Conservation (phyloP, 495 filamentous ascomycete genomes). For the Penicillium simplicissimum region DNA sequence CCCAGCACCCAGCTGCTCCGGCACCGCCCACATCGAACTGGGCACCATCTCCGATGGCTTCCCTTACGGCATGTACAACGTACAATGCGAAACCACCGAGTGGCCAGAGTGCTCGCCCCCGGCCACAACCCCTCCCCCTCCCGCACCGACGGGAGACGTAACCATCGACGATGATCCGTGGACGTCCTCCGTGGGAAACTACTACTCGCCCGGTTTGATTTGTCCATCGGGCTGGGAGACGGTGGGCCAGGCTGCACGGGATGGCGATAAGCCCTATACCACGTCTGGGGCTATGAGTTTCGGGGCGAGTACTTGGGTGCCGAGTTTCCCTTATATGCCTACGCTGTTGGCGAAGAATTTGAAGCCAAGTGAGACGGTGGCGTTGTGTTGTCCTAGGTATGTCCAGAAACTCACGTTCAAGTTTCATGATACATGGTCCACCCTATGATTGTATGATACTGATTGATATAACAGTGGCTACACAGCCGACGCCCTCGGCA, state of each 20-base stretch:
- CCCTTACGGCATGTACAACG: background rate
- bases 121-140: background rate
- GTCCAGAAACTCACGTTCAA: background rate
- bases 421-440: background rate
- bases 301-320: background rate
- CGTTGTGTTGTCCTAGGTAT: slow-evolving; percentile 4
- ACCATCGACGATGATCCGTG: background rate
- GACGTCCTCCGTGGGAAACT: background rate
- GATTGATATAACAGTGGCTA: background rate
- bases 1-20: background rate
- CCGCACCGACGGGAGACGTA: background rate
- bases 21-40: background rate
- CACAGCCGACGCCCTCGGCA: background rate
- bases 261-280: background rate
- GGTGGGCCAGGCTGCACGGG: background rate
- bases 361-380: background rate
- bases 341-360: background rate
- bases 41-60: background rate
- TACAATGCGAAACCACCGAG: background rate
- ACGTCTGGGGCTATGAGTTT: background rate
- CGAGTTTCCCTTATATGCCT: background rate
- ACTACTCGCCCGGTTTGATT: background rate
- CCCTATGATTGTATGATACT: background rate
- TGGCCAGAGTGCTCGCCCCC: background rate
- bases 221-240: background rate